These are phyloP conservation scores for Coleophoma crateriformis DNA, from an alignment of 2,329 filamentous ascomycete species.

Conservation along the genomic window DNA sequence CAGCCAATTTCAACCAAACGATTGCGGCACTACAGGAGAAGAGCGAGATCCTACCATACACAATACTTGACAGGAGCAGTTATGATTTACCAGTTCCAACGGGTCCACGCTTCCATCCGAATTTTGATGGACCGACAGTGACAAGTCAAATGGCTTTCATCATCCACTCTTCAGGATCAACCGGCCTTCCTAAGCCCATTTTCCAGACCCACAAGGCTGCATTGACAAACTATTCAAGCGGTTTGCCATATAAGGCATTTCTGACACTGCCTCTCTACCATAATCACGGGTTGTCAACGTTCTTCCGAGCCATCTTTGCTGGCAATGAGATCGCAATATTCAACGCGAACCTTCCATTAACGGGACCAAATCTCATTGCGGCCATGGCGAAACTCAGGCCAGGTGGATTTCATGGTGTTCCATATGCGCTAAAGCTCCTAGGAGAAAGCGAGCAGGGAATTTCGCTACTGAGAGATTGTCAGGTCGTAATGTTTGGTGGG, in stretches of 20 bases:
- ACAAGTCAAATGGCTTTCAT: slow-evolving; percentile 2
- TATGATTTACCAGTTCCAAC: slow-evolving; percentile 9
- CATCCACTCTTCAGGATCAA: slow-evolving; percentile 36
- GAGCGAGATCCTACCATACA: slow-evolving; percentile 16
- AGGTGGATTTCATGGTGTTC: slow-evolving; percentile 55
- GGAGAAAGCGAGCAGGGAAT: slow-evolving; percentile 52
- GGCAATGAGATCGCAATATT: slow-evolving; percentile 46
- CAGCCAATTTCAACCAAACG: slow-evolving; percentile 3
- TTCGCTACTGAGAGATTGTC: slow-evolving; percentile 35
- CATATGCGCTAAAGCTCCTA: slow-evolving; percentile 59
- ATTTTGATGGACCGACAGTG: slow-evolving; percentile 2
- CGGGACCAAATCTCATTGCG: slow-evolving; percentile 38
- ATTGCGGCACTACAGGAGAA: slow-evolving; percentile 6
- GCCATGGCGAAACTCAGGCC: slow-evolving; percentile 37
- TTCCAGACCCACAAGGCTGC: slow-evolving; percentile 37
- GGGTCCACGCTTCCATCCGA: slow-evolving; percentile 5
- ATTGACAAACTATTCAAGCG: slow-evolving; percentile 26
- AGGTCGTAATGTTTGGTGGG: slow-evolving; percentile 52
- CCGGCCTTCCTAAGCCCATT: slow-evolving; percentile 56
- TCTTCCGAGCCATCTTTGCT: slow-evolving; percentile 46
- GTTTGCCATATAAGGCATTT: slow-evolving; percentile 29
- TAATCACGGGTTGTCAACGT: slow-evolving; percentile 49
- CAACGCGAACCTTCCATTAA: slow-evolving; percentile 50
- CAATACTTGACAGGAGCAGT: slow-evolving; percentile 10
- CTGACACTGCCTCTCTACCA: slow-evolving; percentile 55